Evolutionary conservation across 2,329 filamentous ascomycete genomes (phyloP).

Genomic region (Colletotrichum cuscutae): DNA sequence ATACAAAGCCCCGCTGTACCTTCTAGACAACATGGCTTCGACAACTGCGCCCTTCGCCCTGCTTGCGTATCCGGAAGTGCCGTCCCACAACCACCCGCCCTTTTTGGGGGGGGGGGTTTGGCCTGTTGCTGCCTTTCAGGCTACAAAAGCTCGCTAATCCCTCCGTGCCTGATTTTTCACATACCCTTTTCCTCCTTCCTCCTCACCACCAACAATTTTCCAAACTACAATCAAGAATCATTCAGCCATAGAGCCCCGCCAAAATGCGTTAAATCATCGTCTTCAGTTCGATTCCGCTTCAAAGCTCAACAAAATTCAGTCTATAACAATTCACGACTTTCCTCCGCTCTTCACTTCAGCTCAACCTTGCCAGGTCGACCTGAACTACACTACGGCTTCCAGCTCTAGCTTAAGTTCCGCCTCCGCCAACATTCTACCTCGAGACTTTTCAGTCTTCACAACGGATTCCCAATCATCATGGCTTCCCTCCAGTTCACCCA

Average conservation of each 20-base stretch:
- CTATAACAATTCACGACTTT: conserved; percentile 66
- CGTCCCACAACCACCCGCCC: not conserved
- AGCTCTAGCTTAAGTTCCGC: conserved; percentile 61
- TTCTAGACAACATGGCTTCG: conserved; percentile 7
- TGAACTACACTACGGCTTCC: conserved; percentile 90
- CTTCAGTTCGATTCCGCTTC: conserved; percentile 9
- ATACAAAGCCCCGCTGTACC: not conserved
- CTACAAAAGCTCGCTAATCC: conserved; percentile 34
- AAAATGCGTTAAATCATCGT: conserved; percentile 29
- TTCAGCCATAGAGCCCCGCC: not conserved
- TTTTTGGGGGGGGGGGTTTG: not conserved
- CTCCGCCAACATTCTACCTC: conserved; percentile 69
- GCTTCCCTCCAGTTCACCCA: conserved; percentile 76
- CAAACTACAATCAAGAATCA: not conserved
- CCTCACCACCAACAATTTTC: conserved; percentile 59
- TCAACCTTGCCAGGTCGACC: conserved; percentile 80
- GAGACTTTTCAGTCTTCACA: conserved; percentile 81
- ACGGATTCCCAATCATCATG: conserved; percentile 86
- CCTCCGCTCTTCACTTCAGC: conserved; percentile 71
- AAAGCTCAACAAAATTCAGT: conserved; percentile 29
- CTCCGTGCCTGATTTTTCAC: conserved; percentile 37
- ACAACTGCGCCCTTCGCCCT: not conserved
- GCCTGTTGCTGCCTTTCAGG: conserved; percentile 19
- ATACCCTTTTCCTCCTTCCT: conserved; percentile 45
- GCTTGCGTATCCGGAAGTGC: not conserved